Base-by-base conservation (phyloP, 139 green algal species). In the Picochlorum costavermella region DNA sequence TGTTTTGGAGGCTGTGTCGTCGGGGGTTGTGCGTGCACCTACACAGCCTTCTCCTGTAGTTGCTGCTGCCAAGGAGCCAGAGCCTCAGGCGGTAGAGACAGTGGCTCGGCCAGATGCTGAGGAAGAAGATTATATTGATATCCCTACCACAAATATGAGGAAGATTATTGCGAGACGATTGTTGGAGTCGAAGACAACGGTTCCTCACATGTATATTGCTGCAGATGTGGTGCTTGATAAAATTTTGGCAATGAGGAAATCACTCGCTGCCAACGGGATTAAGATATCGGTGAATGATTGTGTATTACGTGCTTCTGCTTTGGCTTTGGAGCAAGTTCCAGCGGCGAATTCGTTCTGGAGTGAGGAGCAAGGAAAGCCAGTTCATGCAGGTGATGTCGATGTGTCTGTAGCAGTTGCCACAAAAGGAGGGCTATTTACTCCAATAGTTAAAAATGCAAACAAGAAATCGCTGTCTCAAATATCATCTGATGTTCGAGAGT, bases 271-370 rank as follows among this genome's bases (percentile, higher is more conserved):
- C 28, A 65, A 81, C 20, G 79, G 68, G n/a, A 46, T 55, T 13
- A 77, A 78, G 65, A 70, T 96, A 14, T 93, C 82, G 1, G 78
- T 98, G 9, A 98, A 97, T 63, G 92, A 98, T 73, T 95, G 90
- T 56, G 75, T 98, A 11, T 62, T 97, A 43, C 88, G 89, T 50
- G 92, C 92, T 1, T 78, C 81, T 5, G 91, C 90, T 0, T 55
- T 88, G 28, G 88, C 93, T 6, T 76, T 96, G 16, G 73, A 69
- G 6, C 82, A 91, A 20, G 89, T 96, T 31, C 91, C 92, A 8
- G 73, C 57, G 33, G 87, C 71, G 46, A 92, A 94, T 58, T 68
- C 64, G 8, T 30, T 30, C 1, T 87, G 75, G 77, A 72, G 81
- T 29, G 56, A 10, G 0, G 31, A 29, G 1, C 56, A 55, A 31